These are phyloP conservation scores for Tarenaya hassleriana DNA, from an alignment of 345 rosid species.

Conservation along the genomic window DNA sequence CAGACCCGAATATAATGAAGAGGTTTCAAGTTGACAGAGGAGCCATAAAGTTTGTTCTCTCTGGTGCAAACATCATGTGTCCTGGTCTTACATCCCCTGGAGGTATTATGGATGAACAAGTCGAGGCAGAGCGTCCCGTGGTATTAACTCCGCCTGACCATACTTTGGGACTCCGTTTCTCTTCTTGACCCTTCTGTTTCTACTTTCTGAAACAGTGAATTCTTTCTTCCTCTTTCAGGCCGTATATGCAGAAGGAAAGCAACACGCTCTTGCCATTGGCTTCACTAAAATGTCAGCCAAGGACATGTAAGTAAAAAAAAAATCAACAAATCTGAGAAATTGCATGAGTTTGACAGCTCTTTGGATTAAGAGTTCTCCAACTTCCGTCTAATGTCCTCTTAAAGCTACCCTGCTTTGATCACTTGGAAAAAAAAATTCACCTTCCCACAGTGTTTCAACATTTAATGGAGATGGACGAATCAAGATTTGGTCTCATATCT, in stretches of 20 bases:
- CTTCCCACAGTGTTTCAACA: too few relatives aligned
- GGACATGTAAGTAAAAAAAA: constrained; percentile 70
- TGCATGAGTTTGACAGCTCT: too few relatives aligned
- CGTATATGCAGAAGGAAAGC: constrained; percentile 98
- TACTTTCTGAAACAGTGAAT: constrained; percentile 3
- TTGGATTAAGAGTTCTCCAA: background rate
- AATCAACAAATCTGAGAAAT: background rate
- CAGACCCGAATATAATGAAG: constrained; percentile 83
- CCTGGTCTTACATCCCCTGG: constrained; percentile 99
- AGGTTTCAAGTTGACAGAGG: constrained; percentile 96
- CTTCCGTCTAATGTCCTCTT: background rate
- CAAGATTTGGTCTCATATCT: background rate
- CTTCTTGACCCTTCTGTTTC: constrained; percentile 8
- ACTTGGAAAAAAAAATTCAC: too few relatives aligned
- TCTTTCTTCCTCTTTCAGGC: constrained; percentile 46
- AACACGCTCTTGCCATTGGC: constrained; percentile 96
- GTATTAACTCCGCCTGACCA: constrained; percentile 32
- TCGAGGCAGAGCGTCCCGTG: constrained; percentile 90
- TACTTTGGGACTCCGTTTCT: background rate
- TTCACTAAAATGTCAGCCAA: constrained; percentile 98
- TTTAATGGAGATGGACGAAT: background rate
- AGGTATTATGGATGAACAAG: constrained; percentile 87
- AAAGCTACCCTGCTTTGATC: too few relatives aligned
- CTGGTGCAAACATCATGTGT: constrained; percentile 99
- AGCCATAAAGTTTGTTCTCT: constrained; percentile 85